Conservation (phyloP, 2,329 filamentous ascomycete genomes). For the Endothia cerciana region DNA sequence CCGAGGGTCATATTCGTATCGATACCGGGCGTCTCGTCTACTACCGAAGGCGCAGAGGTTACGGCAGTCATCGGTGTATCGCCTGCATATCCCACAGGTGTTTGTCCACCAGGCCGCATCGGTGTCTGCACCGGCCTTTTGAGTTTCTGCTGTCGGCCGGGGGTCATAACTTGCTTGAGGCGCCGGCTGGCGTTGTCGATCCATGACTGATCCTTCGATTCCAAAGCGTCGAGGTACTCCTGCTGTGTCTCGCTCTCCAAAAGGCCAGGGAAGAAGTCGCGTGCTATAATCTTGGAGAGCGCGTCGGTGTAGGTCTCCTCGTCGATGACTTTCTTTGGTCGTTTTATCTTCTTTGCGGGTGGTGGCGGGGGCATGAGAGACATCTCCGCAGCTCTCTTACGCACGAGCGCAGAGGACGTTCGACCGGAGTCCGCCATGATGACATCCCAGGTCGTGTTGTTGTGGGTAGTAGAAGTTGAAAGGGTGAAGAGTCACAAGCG, state of each 20-base stretch:
- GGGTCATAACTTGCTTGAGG: constrained; percentile 80
- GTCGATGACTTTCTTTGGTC: constrained; percentile 84
- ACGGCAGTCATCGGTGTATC: constrained; percentile 72
- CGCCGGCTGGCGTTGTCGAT: constrained; percentile 78
- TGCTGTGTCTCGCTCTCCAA: constrained; percentile 84
- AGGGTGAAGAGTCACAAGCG: background rate
- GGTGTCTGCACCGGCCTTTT: constrained; percentile 24
- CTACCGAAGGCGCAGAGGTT: constrained; percentile 34
- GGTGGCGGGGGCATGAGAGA: constrained; percentile 89
- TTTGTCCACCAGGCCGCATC: constrained; percentile 46
- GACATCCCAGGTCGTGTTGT: background rate
- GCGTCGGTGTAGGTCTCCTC: constrained; percentile 93
- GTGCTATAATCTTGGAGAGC: constrained; percentile 89
- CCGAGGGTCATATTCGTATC: constrained; percentile 81
- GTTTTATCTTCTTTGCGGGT: constrained; percentile 84
- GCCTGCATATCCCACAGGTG: constrained; percentile 68
- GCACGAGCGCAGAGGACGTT: constrained; percentile 63
- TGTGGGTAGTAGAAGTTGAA: background rate
- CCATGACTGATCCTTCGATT: constrained; percentile 84
- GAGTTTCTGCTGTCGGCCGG: constrained; percentile 53
- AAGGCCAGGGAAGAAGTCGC: constrained; percentile 95
- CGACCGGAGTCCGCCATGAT: constrained; percentile 23
- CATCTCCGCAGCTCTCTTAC: constrained; percentile 65
- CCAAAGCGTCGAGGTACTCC: constrained; percentile 89
- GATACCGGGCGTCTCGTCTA: constrained; percentile 51